Conservation (phyloP, 148 eudicot genomes). For the Cornus kousa region DNA sequence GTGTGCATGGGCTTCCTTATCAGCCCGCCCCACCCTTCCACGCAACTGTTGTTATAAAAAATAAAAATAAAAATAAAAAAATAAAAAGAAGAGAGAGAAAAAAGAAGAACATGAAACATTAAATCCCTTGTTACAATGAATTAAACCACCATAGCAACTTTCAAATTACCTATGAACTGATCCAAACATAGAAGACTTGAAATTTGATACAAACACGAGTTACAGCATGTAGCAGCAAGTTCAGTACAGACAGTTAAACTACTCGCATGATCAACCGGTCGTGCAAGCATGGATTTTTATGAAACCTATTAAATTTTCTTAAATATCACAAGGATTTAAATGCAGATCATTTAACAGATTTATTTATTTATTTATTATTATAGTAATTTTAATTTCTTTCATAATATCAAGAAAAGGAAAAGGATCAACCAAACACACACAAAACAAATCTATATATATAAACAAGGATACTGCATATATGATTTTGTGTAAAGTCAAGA, state of each 20-base stretch:
- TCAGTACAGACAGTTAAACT: background rate
- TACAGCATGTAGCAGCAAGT: background rate
- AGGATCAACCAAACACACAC: too few relatives aligned
- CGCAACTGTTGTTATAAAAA: conserved; percentile 47
- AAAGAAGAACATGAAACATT: background rate
- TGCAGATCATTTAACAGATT: background rate
- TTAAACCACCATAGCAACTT: conserved; percentile 10
- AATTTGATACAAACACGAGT: background rate
- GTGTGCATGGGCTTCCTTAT: conserved; percentile 96
- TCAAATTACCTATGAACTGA: background rate
- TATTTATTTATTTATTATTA: too few relatives aligned
- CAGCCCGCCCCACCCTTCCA: conserved; percentile 96
- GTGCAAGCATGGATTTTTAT: background rate
- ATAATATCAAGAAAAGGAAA: too few relatives aligned
- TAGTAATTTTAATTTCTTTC: too few relatives aligned
- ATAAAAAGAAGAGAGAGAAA: conserved; percentile 8
- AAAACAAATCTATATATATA: too few relatives aligned
- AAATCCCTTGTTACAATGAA: background rate
- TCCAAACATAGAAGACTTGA: background rate
- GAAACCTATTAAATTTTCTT: background rate
- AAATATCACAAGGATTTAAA: background rate
- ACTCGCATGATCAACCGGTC: background rate
- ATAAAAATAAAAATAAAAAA: too few relatives aligned
- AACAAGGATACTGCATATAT: too few relatives aligned
- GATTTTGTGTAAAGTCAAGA: too few relatives aligned